Evolutionary conservation across 768 basidiomycete species (phyloP).

Genomic region (Galerina marginata): DNA sequence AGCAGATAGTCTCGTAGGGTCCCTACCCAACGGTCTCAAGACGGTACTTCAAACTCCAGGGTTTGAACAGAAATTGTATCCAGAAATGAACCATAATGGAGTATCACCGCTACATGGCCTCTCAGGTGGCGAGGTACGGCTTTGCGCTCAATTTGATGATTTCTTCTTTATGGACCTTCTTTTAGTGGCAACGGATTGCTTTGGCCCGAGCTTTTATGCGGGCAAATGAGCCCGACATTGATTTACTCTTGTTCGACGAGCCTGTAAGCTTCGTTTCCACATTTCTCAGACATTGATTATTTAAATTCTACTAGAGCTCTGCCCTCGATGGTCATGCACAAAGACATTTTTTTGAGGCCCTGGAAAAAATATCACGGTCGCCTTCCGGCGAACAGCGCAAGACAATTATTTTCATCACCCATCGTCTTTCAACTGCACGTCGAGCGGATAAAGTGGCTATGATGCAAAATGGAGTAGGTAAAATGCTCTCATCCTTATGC

Average conservation of each 20-base stretch:
- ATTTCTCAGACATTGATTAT: constrained; percentile 9
- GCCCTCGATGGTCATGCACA: constrained; percentile 83
- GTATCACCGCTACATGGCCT: too few relatives aligned
- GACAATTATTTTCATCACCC: constrained; percentile 84
- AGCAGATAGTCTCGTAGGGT: constrained; percentile 66
- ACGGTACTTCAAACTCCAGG: constrained; percentile 71
- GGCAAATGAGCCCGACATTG: constrained; percentile 73
- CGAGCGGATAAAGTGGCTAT: constrained; percentile 87
- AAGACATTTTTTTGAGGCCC: constrained; percentile 77
- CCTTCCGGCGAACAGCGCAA: constrained; percentile 65
- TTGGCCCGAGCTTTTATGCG: constrained; percentile 89
- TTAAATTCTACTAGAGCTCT: constrained; percentile 58
- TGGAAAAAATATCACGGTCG: constrained; percentile 65
- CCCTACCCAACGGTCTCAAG: constrained; percentile 73
- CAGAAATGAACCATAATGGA: constrained; percentile 40
- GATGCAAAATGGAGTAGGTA: constrained; percentile 75
- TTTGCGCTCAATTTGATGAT: constrained; percentile 9
- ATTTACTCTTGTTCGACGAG: constrained; percentile 85
- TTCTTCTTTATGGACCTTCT: constrained; percentile 2
- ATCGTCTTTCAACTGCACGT: constrained; percentile 80
- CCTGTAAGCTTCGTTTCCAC: constrained; percentile 57
- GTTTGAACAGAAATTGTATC: constrained; percentile 61
- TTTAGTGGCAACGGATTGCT: constrained; percentile 88
- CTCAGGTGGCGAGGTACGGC: constrained; percentile 82
- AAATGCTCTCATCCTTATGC: constrained; percentile 8